Evolutionary conservation across 2,329 filamentous ascomycete genomes (phyloP), one percentile per base, ranked within the genome.

Genomic region (Beauveria brongniartii): DNA sequence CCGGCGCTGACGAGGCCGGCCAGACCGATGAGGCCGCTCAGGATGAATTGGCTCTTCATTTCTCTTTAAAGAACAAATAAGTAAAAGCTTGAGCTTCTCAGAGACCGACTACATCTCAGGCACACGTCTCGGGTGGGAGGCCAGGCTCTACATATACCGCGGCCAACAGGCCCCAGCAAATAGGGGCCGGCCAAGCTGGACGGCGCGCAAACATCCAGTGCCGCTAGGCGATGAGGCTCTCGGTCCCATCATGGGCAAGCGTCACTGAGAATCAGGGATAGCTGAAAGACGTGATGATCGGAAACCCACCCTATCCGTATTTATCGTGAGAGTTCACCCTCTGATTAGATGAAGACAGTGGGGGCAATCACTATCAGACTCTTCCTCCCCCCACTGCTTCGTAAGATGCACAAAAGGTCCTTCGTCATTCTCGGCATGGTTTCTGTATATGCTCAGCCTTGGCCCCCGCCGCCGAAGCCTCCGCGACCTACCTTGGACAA

Each of bases 1-100:
- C 54, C 40, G n/a, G 60, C 53, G 28, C 46, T 53, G 40, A 34
- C 53, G 28, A 61, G 54, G 41, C 60, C 24, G 18, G 34, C 47
- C 24, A 61, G 54, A 41, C 47, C 54, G 9, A 61, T 18, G n/a
- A 61, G 48, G 48, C 60, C 22, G 30, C 26, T 30, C 28, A 58
- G 22, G 22, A 58, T 4, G 30, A 55, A 22, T 41, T 53, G 48
- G 47, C 54, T 54, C 60, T 58, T 61, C 60, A 61, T 61, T 26
- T 54, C 41, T 16, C 40, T 34, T 2, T 5, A 18, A 10, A 24
- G 14, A 3, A 30, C 9, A 22, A 26, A 47, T 5, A 22, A 44
- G 18, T 14, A 22, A 28, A 14, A 44, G 30, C 5, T 18, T 55
- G 16, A 44, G 40, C 2, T 55, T 55, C 22, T 9, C 20, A 18